Evolutionary conservation across 2,329 filamentous ascomycete species (phyloP).

Genomic region (Capronia americana): DNA sequence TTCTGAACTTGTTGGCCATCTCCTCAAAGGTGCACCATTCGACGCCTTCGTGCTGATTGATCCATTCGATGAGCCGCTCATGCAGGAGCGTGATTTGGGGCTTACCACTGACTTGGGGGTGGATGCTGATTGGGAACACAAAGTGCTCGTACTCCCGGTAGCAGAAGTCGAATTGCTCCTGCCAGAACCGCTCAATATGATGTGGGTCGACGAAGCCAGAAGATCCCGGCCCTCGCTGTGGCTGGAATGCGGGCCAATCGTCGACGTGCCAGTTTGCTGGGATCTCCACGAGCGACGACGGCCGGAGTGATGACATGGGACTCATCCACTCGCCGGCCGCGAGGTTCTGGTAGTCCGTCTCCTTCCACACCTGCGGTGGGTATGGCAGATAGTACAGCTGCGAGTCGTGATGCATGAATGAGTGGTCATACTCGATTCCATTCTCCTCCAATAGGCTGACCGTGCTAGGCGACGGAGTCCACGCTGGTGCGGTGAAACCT

Average conservation of each 20-base stretch:
- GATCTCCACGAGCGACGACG: conserved; percentile 50
- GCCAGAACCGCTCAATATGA: conserved; percentile 53
- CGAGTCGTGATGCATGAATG: conserved; percentile 58
- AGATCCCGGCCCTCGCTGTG: conserved; percentile 41
- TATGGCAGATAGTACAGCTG: conserved; percentile 35
- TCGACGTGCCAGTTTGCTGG: conserved; percentile 57
- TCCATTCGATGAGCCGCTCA: conserved; percentile 55
- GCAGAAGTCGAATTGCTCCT: conserved; percentile 55
- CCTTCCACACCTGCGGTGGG: conserved; percentile 23
- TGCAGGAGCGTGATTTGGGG: conserved; percentile 57
- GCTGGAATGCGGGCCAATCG: conserved; percentile 55
- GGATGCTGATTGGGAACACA: conserved; percentile 56
- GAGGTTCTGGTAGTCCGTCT: conserved; percentile 37
- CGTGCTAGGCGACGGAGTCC: conserved; percentile 48
- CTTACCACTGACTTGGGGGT: conserved; percentile 57
- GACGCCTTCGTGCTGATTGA: conserved; percentile 54
- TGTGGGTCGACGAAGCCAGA: conserved; percentile 44
- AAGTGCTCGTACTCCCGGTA: conserved; percentile 56
- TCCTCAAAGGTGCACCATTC: conserved; percentile 65
- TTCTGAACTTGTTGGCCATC: conserved; percentile 74
- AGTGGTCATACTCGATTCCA: conserved; percentile 56
- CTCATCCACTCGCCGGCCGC: conserved; percentile 34
- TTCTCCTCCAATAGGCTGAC: conserved; percentile 50
- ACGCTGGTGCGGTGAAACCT: conserved; percentile 55
- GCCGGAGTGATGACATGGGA: conserved; percentile 51